These are phyloP conservation scores for Dissophora ornata DNA, from an alignment of 192 early-diverging fungal genomes.

Conservation along the genomic window DNA sequence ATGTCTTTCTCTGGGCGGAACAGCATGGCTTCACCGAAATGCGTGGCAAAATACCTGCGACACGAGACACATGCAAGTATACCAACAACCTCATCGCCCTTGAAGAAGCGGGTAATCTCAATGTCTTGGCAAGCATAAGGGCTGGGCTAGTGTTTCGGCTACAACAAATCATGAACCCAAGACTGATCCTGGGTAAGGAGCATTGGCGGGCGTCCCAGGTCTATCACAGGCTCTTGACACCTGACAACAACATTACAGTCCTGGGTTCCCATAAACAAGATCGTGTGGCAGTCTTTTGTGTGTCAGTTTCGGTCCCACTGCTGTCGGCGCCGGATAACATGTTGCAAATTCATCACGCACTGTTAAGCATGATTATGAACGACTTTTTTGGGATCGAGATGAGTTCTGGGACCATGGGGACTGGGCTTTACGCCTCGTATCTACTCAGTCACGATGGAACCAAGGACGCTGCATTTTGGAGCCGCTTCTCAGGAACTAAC, in stretches of 20 bases:
- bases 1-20: background rate
- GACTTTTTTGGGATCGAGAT: constrained; percentile 55
- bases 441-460: background rate
- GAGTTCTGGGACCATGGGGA: constrained; percentile 39
- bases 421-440: constrained; percentile 1
- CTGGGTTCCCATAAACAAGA: constrained; percentile 6
- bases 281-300: constrained; percentile 15
- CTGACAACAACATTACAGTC: background rate
- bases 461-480: background rate
- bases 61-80: too few species aligned
- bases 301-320: background rate
- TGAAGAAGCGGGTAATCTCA: constrained; percentile 54
- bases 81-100: constrained; percentile 2
- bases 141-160: constrained; percentile 38
- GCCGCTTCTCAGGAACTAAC: background rate
- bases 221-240: background rate
- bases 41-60: constrained; percentile 20
- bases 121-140: constrained; percentile 39
- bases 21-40: constrained; percentile 4
- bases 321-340: background rate
- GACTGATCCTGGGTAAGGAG: constrained; percentile 12
- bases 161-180: constrained; percentile 29
- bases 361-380: constrained; percentile 35
- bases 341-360: constrained; percentile 32
- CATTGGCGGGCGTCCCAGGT: constrained; percentile 7